A percentile compares a stretch with the other conserved stretches of the same genome.
Conservation (phyloP, 139 green algal genomes). For the Desmodesmus armatus region DNA sequence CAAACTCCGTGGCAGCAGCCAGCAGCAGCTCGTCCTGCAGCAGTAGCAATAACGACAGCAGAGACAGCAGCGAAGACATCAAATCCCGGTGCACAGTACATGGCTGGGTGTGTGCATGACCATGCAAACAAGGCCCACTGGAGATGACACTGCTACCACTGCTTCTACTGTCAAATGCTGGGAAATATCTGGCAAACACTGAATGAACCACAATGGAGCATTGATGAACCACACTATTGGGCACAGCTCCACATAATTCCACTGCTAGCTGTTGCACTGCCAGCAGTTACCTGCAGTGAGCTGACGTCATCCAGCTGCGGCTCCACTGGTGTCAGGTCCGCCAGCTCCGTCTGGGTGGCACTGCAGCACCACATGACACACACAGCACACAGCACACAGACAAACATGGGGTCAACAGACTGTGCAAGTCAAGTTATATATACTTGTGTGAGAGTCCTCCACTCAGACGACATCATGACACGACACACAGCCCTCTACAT, state of each 20-base stretch:
- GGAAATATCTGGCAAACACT: too few species aligned
- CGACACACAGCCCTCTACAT: too few species aligned
- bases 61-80: constrained; percentile 4
- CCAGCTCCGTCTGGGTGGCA: constrained; percentile 40
- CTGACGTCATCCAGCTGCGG: constrained; percentile 37
- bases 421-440: too few species aligned
- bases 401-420: background rate
- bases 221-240: too few species aligned
- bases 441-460: too few species aligned
- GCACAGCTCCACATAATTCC: too few species aligned
- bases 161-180: too few species aligned
- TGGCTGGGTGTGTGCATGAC: too few species aligned
- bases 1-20: constrained; percentile 70
- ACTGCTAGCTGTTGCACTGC: background rate
- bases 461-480: too few species aligned
- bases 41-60: background rate
- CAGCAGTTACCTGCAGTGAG: constrained; percentile 15
- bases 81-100: background rate
- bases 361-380: constrained; percentile 16
- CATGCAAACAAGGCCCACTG: too few species aligned
- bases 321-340: constrained; percentile 19
- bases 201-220: too few species aligned
- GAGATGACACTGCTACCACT: too few species aligned
- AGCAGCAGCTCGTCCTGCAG: constrained; percentile 73
- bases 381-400: background rate